Evolutionary conservation across 331 rosid genomes (phyloP).

Genomic region (Quercus tomentella): DNA sequence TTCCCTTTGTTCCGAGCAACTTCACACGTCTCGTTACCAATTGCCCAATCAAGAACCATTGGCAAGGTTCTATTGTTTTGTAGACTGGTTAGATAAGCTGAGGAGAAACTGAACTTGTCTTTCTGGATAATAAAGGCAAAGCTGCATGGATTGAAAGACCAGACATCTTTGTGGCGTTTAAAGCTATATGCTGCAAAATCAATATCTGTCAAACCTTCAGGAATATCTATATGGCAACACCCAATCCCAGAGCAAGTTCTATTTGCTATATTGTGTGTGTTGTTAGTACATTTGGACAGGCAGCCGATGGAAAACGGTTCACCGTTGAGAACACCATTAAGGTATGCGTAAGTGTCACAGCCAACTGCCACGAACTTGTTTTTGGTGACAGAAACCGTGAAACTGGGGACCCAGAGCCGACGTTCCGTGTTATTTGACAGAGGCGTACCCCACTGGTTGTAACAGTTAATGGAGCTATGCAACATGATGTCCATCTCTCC

Average conservation of each 20-base stretch:
- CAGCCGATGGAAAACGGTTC: accelerated
- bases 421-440: accelerated
- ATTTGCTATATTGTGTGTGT: background rate
- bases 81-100: too few relatives aligned
- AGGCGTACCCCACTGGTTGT: accelerated
- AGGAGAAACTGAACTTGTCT: too few relatives aligned
- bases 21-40: background rate
- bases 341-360: too few relatives aligned
- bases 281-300: accelerated
- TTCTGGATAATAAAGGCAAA: background rate
- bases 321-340: accelerated
- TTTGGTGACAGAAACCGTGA: accelerated
- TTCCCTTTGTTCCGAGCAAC: background rate
- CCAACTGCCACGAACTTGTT: too few relatives aligned
- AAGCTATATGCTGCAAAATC: accelerated
- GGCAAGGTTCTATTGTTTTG: accelerated
- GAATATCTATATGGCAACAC: too few relatives aligned
- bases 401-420: accelerated
- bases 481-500: background rate
- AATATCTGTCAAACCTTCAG: background rate
- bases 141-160: slow-evolving; percentile 13
- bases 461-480: background rate
- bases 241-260: background rate
- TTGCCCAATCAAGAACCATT: background rate
- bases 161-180: accelerated